Evolutionary conservation across 2,329 filamentous ascomycete species (phyloP).

Genomic region (Colletotrichum destructivum): DNA sequence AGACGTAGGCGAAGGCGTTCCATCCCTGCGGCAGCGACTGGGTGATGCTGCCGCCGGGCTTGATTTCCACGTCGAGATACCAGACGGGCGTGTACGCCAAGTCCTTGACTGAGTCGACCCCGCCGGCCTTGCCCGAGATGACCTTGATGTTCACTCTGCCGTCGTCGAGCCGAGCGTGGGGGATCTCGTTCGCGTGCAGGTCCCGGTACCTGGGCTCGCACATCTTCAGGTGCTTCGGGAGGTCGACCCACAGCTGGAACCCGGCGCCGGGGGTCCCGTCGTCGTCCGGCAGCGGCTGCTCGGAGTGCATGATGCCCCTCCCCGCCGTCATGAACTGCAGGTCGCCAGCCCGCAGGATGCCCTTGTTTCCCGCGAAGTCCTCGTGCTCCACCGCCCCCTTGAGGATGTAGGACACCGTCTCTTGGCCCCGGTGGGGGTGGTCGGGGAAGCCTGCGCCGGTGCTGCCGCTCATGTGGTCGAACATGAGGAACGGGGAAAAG

Average conservation of each 20-base stretch:
- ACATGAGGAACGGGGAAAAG: slow-evolving; percentile 95
- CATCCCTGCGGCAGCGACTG: slow-evolving; percentile 85
- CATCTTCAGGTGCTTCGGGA: slow-evolving; percentile 84
- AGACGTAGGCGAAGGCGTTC: slow-evolving; percentile 91
- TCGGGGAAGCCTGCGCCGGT: slow-evolving; percentile 92
- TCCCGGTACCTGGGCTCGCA: slow-evolving; percentile 96
- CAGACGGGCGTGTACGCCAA: slow-evolving; percentile 96
- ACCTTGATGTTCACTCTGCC: slow-evolving; percentile 87
- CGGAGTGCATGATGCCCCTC: slow-evolving; percentile 91
- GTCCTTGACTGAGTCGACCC: slow-evolving; percentile 89
- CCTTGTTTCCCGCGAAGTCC: slow-evolving; percentile 88
- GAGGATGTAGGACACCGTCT: slow-evolving; percentile 90
- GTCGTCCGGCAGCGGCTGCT: slow-evolving; percentile 88
- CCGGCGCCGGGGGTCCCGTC: slow-evolving; percentile 86
- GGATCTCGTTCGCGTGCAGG: slow-evolving; percentile 84
- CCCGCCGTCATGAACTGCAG: slow-evolving; percentile 99
- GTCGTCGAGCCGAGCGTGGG: slow-evolving; percentile 77
- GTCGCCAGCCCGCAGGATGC: slow-evolving; percentile 89
- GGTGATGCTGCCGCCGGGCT: slow-evolving; percentile 82
- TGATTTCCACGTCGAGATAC: slow-evolving; percentile 87
- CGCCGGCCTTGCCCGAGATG: slow-evolving; percentile 87
- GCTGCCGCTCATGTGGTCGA: slow-evolving; percentile 89
- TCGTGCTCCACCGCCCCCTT: slow-evolving; percentile 89
- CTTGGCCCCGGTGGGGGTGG: slow-evolving; percentile 86
- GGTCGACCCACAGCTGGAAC: slow-evolving; percentile 95